phyloP scores from a whole-genome alignment of 2,329 filamentous ascomycete species.

The Zarea fungicola region DNA sequence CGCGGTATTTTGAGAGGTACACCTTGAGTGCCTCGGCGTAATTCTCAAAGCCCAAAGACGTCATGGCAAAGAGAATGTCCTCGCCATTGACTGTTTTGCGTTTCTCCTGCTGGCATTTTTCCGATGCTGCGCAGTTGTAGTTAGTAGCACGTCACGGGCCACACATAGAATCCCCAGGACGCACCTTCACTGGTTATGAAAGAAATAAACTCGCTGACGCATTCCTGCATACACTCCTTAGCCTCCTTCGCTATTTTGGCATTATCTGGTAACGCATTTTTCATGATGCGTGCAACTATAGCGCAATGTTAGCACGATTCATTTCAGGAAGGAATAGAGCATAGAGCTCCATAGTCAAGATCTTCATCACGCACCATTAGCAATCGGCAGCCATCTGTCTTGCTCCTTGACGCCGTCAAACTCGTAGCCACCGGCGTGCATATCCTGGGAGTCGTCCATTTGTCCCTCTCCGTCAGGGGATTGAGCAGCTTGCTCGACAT shows the following conservation, averaged over 20 bases:
- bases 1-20: conserved; percentile 93
- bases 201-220: conserved; percentile 98
- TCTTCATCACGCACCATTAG: conserved; percentile 86
- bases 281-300: conserved; percentile 99
- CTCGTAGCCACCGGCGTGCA: conserved; percentile 76
- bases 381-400: conserved; percentile 98
- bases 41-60: conserved; percentile 96
- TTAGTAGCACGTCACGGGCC: conserved; percentile 12
- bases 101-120: conserved; percentile 99
- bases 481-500: conserved; percentile 88
- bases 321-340: neutral
- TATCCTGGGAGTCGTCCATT: conserved; percentile 83
- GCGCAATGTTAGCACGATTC: conserved; percentile 30
- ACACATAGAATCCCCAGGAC: conserved; percentile 28
- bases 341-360: neutral
- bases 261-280: conserved; percentile 92
- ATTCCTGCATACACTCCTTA: conserved; percentile 99
- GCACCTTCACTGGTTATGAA: conserved; percentile 98
- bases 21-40: conserved; percentile 98
- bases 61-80: conserved; percentile 98
- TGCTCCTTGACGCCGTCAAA: conserved; percentile 97
- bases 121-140: conserved; percentile 61
- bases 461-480: conserved; percentile 90
- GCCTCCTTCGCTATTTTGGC: conserved; percentile 99
- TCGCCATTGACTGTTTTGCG: conserved; percentile 98